These are phyloP conservation scores for Saccharomycopsis sp. DNA, from an alignment of 805 yeast species.

Conservation along the genomic window DNA sequence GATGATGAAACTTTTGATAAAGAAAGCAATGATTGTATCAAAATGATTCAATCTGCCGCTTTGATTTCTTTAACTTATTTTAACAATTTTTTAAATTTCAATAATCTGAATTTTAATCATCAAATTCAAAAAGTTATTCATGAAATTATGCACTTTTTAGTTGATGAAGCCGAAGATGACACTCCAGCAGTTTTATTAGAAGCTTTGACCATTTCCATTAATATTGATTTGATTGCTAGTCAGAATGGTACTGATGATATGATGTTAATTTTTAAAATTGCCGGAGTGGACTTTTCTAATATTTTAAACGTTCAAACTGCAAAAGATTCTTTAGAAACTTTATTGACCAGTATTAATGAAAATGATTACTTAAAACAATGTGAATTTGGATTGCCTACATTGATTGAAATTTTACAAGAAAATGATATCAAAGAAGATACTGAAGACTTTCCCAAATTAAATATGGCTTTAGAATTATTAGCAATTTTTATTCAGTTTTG, in stretches of 20 bases:
- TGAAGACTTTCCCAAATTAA: slow-evolving; percentile 52
- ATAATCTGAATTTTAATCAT: slow-evolving; percentile 19
- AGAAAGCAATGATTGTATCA: slow-evolving; percentile 24
- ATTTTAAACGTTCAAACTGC: slow-evolving; percentile 58
- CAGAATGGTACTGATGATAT: slow-evolving; percentile 29
- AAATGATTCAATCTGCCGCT: slow-evolving; percentile 23
- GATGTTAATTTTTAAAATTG: slow-evolving; percentile 48
- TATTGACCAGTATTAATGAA: slow-evolving; percentile 39
- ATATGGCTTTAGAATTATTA: slow-evolving; percentile 45
- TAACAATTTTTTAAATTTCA: slow-evolving; percentile 28
- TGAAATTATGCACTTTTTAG: slow-evolving; percentile 32
- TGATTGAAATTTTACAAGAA: slow-evolving; percentile 31
- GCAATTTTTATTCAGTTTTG: slow-evolving; percentile 38
- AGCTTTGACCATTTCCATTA: slow-evolving; percentile 47
- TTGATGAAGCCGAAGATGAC: slow-evolving; percentile 66
- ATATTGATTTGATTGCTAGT: slow-evolving; percentile 31
- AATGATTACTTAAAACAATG: slow-evolving; percentile 38
- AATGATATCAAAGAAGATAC: slow-evolving; percentile 21
- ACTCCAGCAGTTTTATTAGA: slow-evolving; percentile 67
- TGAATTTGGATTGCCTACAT: slow-evolving; percentile 41
- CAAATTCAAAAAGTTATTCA: slow-evolving; percentile 23
- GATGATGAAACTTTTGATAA: slow-evolving; percentile 9
- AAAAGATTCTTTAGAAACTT: slow-evolving; percentile 44
- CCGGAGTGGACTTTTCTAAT: slow-evolving; percentile 67
- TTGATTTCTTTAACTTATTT: slow-evolving; percentile 47